Base-by-base conservation (phyloP, 768 basidiomycete genomes). In the Auricularia sp. region DNA sequence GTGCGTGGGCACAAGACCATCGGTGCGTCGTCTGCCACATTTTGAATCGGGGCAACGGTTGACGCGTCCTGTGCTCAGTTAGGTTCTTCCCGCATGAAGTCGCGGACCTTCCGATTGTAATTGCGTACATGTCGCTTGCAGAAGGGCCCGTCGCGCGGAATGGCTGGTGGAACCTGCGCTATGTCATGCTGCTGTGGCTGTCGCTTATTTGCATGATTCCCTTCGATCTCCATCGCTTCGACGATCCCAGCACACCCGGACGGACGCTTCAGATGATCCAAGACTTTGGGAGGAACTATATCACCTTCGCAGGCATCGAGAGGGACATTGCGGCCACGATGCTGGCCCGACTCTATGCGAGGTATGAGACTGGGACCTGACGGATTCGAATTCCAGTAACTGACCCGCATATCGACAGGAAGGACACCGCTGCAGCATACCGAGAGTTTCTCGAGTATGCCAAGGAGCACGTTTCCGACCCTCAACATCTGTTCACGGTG, bases 21-120 rank as follows among this genome's bases (percentile, higher is more conserved):
- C 76, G 86, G 96, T 96, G 69, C 78, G 87, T 81, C 51, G 43
- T 62, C 61, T 68, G 61, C 33, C 43, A 33, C 53, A 67, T 62
- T 56, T 29, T 59, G 61, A 6, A 34, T 10, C 64, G 60, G 39
- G 29, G 53, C 10, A 56, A 47, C 61, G 66, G 6, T 42, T 14
- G 16, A 51, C 58, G n/a, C 36, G 8, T 4, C 61, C 36, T 3
- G 2, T 63, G 21, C 66, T 3, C 71, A 99, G 96, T 89, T 67
- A 87, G 91, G 67, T 94, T 90, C 74, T 97, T 99, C 72, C 96
- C 96, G 51, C 96, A 98, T 71, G 88, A 93, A 71, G 82, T 97
- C 42, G 79, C 84, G 1, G 92, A 96, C 74, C 80, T 98, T 3
- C 82, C 86, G 0, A 81, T 91, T 61, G 88, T 87, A 0, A 76